phyloP scores from a whole-genome alignment of 2,329 filamentous ascomycete genomes.

The Didymella glomerata region DNA sequence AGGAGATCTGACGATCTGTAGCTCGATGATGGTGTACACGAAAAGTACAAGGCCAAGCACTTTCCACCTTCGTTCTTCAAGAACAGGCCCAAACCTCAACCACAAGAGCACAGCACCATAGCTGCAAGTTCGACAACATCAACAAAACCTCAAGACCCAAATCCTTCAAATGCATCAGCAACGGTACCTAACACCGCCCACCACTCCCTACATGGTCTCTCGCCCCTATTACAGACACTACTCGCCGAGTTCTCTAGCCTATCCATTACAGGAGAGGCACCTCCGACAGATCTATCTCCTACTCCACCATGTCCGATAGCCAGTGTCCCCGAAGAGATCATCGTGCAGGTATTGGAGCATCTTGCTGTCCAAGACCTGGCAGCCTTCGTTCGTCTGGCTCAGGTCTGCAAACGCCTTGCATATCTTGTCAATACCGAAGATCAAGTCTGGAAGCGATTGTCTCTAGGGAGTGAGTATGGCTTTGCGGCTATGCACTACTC shows the following conservation, averaged over 20 bases:
- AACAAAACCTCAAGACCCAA: constrained; percentile 53
- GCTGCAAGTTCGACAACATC: constrained; percentile 45
- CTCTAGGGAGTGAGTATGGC: constrained; percentile 74
- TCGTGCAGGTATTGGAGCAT: constrained; percentile 78
- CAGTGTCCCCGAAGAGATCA: constrained; percentile 80
- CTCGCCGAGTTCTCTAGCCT: constrained; percentile 77
- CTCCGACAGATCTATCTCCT: constrained; percentile 74
- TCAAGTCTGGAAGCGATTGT: constrained; percentile 82
- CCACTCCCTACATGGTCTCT: constrained; percentile 63
- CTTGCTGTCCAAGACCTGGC: constrained; percentile 78
- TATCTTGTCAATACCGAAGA: constrained; percentile 87
- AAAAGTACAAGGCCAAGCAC: constrained; percentile 88
- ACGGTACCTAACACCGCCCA: constrained; percentile 65
- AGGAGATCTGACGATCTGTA: constrained; percentile 48
- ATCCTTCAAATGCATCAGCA: constrained; percentile 60
- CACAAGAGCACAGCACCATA: constrained; percentile 20
- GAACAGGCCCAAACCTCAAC: constrained; percentile 30
- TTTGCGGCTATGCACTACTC: constrained; percentile 85
- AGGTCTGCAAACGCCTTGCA: constrained; percentile 86
- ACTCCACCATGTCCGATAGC: constrained; percentile 83
- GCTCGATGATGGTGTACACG: constrained; percentile 86
- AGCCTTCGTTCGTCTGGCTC: constrained; percentile 75
- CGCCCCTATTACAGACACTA: constrained; percentile 70
- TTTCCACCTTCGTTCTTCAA: constrained; percentile 71
- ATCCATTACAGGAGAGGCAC: constrained; percentile 71